Evolutionary conservation across 2,329 filamentous ascomycete genomes (phyloP).

Genomic region (Camptophora hylomeconis): DNA sequence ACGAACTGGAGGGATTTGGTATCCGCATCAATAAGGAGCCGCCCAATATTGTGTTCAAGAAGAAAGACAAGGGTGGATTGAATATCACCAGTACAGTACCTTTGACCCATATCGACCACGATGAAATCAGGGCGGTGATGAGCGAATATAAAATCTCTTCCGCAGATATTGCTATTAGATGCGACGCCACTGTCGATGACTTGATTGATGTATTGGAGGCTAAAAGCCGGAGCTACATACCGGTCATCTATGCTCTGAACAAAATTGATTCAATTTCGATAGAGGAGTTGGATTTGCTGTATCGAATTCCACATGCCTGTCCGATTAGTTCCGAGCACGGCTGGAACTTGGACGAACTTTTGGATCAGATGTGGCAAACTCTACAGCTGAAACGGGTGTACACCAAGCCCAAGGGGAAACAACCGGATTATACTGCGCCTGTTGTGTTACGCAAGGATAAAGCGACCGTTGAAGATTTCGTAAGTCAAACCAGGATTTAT

Average conservation of each 20-base stretch:
- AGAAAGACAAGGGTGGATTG: slow-evolving; percentile 97
- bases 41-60: slow-evolving; percentile 97
- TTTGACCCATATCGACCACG: slow-evolving; percentile 80
- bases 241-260: slow-evolving; percentile 97
- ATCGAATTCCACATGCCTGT: slow-evolving; percentile 91
- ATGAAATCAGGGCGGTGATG: slow-evolving; percentile 98
- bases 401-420: slow-evolving; percentile 92
- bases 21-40: slow-evolving; percentile 96
- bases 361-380: slow-evolving; percentile 99
- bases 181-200: slow-evolving; percentile 94
- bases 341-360: slow-evolving; percentile 93
- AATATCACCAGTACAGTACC: slow-evolving; percentile 92
- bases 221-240: slow-evolving; percentile 89
- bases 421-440: slow-evolving; percentile 82
- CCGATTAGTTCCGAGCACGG: slow-evolving; percentile 95
- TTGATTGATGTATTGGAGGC: slow-evolving; percentile 92
- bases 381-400: slow-evolving; percentile 84
- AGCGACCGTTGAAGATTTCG: slow-evolving; percentile 93
- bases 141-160: slow-evolving; percentile 92
- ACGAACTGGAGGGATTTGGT: slow-evolving; percentile 90
- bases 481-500: too few species aligned
- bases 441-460: slow-evolving; percentile 74
- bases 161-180: slow-evolving; percentile 93
- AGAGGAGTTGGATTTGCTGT: slow-evolving; percentile 89
- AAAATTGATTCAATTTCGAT: slow-evolving; percentile 98